Evolutionary conservation across 768 basidiomycete species (phyloP).

Genomic region (Lactarius deliciosus): DNA sequence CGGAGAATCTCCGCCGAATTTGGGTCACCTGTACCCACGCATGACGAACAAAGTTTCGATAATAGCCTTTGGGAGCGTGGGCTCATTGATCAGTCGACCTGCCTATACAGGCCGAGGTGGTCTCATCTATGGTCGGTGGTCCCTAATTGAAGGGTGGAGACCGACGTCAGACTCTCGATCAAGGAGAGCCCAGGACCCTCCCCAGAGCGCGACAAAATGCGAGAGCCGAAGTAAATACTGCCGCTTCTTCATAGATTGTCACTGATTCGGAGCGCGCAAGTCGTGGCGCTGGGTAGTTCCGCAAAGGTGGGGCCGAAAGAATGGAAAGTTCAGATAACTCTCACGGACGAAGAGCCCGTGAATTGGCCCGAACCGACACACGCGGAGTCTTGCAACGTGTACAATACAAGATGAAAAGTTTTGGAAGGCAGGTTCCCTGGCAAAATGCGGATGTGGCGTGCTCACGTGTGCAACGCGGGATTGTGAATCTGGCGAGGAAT

Average conservation of each 20-base stretch:
- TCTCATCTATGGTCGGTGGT: constrained; percentile 6
- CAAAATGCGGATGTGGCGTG: constrained; percentile 29
- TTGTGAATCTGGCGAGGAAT: constrained; percentile 30
- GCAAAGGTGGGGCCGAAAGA: constrained; percentile 10
- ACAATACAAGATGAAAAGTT: constrained; percentile 24
- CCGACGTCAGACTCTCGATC: constrained; percentile 26
- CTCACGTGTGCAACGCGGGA: constrained; percentile 27
- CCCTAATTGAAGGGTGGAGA: constrained; percentile 12
- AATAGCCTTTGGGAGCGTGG: constrained; percentile 14
- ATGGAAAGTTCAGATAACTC: constrained; percentile 21
- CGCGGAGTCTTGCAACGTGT: constrained; percentile 29
- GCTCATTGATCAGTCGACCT: constrained; percentile 24
- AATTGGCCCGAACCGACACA: constrained; percentile 27
- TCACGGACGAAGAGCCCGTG: constrained; percentile 25
- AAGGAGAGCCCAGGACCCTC: constrained; percentile 26
- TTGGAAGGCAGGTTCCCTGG: constrained; percentile 27
- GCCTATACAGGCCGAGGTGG: constrained; percentile 15
- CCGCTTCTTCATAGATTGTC: constrained; percentile 27
- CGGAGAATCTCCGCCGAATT: constrained; percentile 19
- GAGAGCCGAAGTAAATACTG: constrained; percentile 20
- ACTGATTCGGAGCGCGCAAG: constrained; percentile 30
- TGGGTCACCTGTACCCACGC: constrained; percentile 17
- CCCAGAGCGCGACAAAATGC: constrained; percentile 12
- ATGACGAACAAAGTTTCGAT: constrained; percentile 14
- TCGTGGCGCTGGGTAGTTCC: constrained; percentile 26